Evolutionary conservation across 2,329 filamentous ascomycete species (phyloP).

Genomic region (Pyrenochaeta sp.): DNA sequence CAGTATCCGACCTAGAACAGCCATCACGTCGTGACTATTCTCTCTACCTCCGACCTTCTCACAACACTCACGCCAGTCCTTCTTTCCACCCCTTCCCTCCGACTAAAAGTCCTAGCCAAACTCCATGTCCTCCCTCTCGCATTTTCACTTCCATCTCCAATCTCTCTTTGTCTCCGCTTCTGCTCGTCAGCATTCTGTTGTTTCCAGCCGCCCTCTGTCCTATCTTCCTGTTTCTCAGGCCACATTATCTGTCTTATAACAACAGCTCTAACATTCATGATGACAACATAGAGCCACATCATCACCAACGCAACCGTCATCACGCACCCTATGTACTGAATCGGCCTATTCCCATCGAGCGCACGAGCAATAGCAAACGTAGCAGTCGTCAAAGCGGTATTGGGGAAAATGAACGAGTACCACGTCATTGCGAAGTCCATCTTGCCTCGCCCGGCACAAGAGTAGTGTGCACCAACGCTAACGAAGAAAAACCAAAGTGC

Average conservation of each 20-base stretch:
- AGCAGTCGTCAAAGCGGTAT: conserved; percentile 76
- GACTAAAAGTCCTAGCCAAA: conserved; percentile 32
- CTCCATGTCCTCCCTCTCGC: conserved; percentile 28
- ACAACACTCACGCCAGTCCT: neutral
- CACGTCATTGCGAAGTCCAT: conserved; percentile 86
- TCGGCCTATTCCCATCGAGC: conserved; percentile 54
- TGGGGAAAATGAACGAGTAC: conserved; percentile 85
- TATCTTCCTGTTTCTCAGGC: conserved; percentile 75
- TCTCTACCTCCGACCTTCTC: neutral
- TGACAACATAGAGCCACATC: conserved; percentile 74
- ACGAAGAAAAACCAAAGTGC: conserved; percentile 86
- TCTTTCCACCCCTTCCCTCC: conserved; percentile 8
- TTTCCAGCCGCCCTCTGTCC: conserved; percentile 67
- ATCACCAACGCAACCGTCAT: conserved; percentile 72
- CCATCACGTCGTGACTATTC: neutral
- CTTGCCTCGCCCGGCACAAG: conserved; percentile 66
- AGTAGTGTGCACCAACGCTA: conserved; percentile 77
- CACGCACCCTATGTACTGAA: conserved; percentile 73
- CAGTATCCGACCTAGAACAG: neutral
- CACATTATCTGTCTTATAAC: conserved; percentile 73
- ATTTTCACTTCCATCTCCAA: conserved; percentile 29
- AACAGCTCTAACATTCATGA: conserved; percentile 75
- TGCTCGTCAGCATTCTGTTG: conserved; percentile 42
- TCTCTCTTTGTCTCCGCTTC: conserved; percentile 23
- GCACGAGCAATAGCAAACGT: conserved; percentile 75